phyloP scores from a whole-genome alignment of 2,329 filamentous ascomycete genomes.

The Trichophyton simii region DNA sequence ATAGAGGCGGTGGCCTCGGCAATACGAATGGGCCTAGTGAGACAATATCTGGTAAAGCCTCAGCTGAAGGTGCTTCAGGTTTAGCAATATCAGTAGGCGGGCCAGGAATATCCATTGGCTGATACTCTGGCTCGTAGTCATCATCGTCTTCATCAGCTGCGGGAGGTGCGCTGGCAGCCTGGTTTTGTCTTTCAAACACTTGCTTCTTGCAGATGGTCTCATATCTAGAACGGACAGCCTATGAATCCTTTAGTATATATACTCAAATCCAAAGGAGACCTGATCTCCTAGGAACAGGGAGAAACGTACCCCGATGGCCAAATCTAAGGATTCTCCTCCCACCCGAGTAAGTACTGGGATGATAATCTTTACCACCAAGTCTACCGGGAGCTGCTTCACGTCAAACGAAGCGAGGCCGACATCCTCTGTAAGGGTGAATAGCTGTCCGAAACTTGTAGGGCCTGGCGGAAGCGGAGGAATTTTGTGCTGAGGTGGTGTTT shows the following conservation, averaged over 20 bases:
- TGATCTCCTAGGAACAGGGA: neutral
- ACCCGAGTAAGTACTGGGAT: constrained; percentile 63
- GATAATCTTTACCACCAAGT: constrained; percentile 69
- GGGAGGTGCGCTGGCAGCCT: constrained; percentile 18
- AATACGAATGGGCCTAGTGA: constrained; percentile 67
- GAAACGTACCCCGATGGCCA: constrained; percentile 54
- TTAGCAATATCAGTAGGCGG: constrained; percentile 38
- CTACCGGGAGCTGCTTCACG: constrained; percentile 62
- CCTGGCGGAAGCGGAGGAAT: constrained; percentile 63
- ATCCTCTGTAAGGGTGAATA: constrained; percentile 76
- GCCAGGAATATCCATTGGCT: constrained; percentile 47
- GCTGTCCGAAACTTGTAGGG: constrained; percentile 63
- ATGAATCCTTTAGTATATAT: neutral
- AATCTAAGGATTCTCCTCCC: constrained; percentile 54
- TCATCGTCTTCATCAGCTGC: constrained; percentile 58
- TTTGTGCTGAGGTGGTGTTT: constrained; percentile 37
- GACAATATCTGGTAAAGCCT: constrained; percentile 47
- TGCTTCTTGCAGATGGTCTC: constrained; percentile 27
- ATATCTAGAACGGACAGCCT: constrained; percentile 30
- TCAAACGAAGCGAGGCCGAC: constrained; percentile 66
- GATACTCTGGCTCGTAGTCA: constrained; percentile 83
- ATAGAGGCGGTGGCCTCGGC: constrained; percentile 62
- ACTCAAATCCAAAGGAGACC: neutral
- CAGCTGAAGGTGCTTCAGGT: constrained; percentile 65
- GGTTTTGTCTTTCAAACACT: constrained; percentile 16